phyloP scores from a whole-genome alignment of 257 asterid genomes.

The Penstemon newberryi region DNA sequence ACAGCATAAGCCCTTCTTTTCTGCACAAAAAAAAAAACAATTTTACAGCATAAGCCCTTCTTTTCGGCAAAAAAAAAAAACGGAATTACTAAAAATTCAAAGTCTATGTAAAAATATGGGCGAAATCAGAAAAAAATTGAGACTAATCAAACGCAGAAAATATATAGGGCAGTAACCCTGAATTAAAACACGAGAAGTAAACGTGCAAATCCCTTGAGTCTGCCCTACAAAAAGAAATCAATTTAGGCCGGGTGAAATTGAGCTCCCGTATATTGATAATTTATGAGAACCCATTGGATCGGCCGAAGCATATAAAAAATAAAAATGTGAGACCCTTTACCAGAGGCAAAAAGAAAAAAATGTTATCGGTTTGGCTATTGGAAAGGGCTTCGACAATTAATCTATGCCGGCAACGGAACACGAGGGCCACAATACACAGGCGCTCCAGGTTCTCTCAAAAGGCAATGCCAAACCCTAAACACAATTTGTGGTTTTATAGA shows the following conservation, averaged over 20 bases:
- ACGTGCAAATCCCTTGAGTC: conserved; percentile 30
- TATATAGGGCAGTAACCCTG: conserved; percentile 44
- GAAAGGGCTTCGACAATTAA: conserved; percentile 31
- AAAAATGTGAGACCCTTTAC: conserved; percentile 39
- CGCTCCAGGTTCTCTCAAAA: conserved; percentile 52
- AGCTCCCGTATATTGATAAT: conserved; percentile 33
- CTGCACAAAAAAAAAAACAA: too few relatives aligned
- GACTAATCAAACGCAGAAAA: neutral
- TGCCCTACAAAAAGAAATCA: conserved; percentile 24
- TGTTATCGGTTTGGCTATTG: conserved; percentile 8
- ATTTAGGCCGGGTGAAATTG: conserved; percentile 74
- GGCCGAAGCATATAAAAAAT: conserved; percentile 31
- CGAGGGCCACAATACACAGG: conserved; percentile 40
- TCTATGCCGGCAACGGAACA: conserved; percentile 87
- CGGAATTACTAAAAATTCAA: too few relatives aligned
- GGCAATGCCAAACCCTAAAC: conserved; percentile 55
- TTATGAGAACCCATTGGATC: conserved; percentile 71
- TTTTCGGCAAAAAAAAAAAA: too few relatives aligned
- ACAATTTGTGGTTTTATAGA: neutral
- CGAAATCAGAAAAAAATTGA: too few relatives aligned
- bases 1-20: too few relatives aligned
- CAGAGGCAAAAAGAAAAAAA: conserved; percentile 11
- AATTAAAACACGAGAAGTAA: conserved; percentile 29
- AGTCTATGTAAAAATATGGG: too few relatives aligned
- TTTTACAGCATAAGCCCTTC: too few relatives aligned